phyloP scores from a whole-genome alignment of 441 rosid species.

The Populus hybrid region DNA sequence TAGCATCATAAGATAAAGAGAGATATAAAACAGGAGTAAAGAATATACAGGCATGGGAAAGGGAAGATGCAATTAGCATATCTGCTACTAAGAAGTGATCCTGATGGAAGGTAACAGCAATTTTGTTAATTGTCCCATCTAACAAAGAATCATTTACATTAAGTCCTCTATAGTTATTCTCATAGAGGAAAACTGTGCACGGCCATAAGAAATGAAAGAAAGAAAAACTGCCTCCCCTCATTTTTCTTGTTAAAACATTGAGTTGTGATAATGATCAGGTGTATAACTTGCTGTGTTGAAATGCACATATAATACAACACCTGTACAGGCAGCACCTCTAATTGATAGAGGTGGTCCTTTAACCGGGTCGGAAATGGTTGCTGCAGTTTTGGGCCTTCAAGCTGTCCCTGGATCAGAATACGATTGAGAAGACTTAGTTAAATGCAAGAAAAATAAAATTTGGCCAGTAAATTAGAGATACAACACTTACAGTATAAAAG shows the following conservation, averaged over 20 bases:
- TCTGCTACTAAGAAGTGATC: neutral
- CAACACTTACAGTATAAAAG: slow-evolving; percentile 16
- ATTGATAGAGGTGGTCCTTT: neutral
- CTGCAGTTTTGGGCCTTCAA: slow-evolving; percentile 8
- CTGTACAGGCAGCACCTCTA: slow-evolving; percentile 8
- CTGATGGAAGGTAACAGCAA: neutral
- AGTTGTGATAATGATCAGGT: slow-evolving; percentile 4
- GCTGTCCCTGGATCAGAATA: slow-evolving; percentile 18
- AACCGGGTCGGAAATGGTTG: slow-evolving; percentile 7
- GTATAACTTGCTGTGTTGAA: slow-evolving; percentile 25
- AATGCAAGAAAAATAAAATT: neutral
- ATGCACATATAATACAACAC: slow-evolving; percentile 18
- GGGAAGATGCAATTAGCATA: neutral
- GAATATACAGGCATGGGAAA: neutral
- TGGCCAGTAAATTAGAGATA: slow-evolving; percentile 13
- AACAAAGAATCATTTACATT: slow-evolving; percentile 26
- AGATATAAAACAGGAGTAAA: neutral
- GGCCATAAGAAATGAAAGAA: neutral
- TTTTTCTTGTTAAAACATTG: slow-evolving; percentile 2
- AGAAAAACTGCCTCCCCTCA: neutral
- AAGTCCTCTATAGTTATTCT: slow-evolving; percentile 14
- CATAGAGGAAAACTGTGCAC: slow-evolving; percentile 10
- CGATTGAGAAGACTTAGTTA: slow-evolving; percentile 7
- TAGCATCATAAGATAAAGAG: neutral
- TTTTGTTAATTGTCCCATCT: slow-evolving; percentile 5